A percentile compares a stretch with the other conserved stretches of the same genome.
These are phyloP conservation scores for Dissoconium aciculare DNA, from an alignment of 2,329 filamentous ascomycete species.

Conservation along the genomic window DNA sequence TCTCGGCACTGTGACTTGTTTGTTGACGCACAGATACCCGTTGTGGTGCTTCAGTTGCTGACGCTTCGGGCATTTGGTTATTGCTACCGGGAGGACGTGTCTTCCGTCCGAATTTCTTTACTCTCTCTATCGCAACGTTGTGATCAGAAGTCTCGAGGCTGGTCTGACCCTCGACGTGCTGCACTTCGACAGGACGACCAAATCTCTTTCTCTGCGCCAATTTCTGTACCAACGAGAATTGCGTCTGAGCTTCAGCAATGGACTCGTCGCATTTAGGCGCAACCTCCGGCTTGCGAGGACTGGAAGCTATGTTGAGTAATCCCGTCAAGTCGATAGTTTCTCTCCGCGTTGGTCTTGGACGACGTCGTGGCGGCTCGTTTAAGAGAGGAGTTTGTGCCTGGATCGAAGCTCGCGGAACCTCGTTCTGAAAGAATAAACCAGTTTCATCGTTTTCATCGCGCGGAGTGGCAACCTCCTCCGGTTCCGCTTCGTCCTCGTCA, in stretches of 20 bases:
- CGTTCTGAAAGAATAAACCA: conserved; percentile 18
- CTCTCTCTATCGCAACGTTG: no score
- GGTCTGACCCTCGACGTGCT: no score
- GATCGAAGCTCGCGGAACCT: conserved; percentile 15
- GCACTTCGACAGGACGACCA: conserved; percentile 1
- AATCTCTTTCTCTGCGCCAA: conserved; percentile 1
- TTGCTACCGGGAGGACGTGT: no score
- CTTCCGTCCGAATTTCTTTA: no score
- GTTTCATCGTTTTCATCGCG: conserved; percentile 14
- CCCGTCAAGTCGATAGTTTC: conserved; percentile 17
- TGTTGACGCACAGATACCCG: no score
- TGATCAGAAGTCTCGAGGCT: no score
- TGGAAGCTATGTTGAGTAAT: conserved; percentile 12
- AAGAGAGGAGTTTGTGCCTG: neutral
- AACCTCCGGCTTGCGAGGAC: no score
- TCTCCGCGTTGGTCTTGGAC: conserved; percentile 9
- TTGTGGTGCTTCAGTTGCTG: no score
- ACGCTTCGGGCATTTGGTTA: no score
- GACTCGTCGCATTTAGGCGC: conserved; percentile 7
- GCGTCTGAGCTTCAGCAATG: conserved; percentile 6
- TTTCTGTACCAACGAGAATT: neutral
- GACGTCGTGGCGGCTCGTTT: conserved; percentile 4
- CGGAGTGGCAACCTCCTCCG: conserved; percentile 5
- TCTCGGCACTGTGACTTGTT: no score
- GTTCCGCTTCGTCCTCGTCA: conserved; percentile 1